Conservation (phyloP, 768 basidiomycete species). For the Scleroderma citrinum region DNA sequence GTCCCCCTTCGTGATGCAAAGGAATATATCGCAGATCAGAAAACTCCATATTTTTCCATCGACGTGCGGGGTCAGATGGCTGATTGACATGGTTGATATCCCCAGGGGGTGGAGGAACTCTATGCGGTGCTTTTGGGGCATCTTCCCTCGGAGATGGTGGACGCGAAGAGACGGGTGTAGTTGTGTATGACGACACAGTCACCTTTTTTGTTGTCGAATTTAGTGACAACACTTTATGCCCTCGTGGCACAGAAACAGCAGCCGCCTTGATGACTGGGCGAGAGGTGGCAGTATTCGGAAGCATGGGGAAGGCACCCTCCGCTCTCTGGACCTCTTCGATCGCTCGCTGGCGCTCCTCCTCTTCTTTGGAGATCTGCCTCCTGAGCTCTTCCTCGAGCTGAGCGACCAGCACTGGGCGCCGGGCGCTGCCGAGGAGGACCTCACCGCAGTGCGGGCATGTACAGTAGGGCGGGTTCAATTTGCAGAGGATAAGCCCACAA, state of each 20-base stretch:
- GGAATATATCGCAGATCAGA: slow-evolving; percentile 35
- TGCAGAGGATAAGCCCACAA: slow-evolving; percentile 63
- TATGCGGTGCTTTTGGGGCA: slow-evolving; percentile 30
- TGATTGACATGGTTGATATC: slow-evolving; percentile 34
- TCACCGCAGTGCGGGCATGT: slow-evolving; percentile 50
- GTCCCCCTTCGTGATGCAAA: slow-evolving; percentile 7
- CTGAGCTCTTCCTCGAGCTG: slow-evolving; percentile 40
- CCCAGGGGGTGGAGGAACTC: slow-evolving; percentile 35
- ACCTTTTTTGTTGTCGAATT: slow-evolving; percentile 47
- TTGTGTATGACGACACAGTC: slow-evolving; percentile 47
- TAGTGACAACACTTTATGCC: slow-evolving; percentile 57
- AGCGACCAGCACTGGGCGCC: slow-evolving; percentile 33
- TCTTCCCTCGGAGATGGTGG: slow-evolving; percentile 29
- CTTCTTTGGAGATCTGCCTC: slow-evolving; percentile 42
- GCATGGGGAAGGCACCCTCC: slow-evolving; percentile 58
- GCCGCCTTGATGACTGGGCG: slow-evolving; percentile 9
- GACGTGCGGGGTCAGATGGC: slow-evolving; percentile 24
- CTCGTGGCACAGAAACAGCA: slow-evolving; percentile 29
- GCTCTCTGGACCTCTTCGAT: slow-evolving; percentile 44
- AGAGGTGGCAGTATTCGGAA: slow-evolving; percentile 20
- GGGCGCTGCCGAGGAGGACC: slow-evolving; percentile 31
- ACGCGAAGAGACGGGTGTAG: slow-evolving; percentile 27
- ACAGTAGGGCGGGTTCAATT: slow-evolving; percentile 46
- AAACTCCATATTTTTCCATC: slow-evolving; percentile 40
- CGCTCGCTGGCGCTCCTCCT: slow-evolving; percentile 39